phyloP scores from a whole-genome alignment of 1,284 basidiomycete genomes.

The Coniferiporia sulphurascens region DNA sequence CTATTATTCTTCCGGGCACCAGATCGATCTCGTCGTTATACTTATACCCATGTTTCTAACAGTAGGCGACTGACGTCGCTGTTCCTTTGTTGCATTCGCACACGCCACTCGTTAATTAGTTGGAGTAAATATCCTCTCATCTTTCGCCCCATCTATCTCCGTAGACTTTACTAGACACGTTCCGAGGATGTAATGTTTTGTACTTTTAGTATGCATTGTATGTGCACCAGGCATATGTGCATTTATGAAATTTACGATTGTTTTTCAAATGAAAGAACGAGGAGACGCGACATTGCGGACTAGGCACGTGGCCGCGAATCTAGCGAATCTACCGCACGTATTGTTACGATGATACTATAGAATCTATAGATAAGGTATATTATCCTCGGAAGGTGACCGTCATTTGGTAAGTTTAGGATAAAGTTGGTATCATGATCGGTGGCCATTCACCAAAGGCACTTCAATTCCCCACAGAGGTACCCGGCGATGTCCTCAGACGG shows the following conservation, averaged over 20 bases:
- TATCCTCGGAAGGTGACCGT: no score
- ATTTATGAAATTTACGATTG: background rate
- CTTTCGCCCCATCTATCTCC: background rate
- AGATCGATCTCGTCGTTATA: background rate
- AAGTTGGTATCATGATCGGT: no score
- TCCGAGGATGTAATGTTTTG: slow-evolving; percentile 2
- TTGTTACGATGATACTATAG: background rate
- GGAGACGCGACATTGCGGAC: background rate
- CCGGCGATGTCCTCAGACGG: slow-evolving; percentile 5
- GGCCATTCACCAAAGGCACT: background rate
- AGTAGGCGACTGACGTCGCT: background rate
- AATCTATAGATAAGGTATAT: no score
- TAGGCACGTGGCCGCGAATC: background rate
- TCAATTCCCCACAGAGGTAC: background rate
- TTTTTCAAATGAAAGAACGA: background rate
- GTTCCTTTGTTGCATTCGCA: background rate
- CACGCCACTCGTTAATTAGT: background rate
- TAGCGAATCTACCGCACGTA: background rate
- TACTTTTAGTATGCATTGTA: background rate
- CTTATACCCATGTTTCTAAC: background rate
- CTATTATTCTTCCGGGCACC: background rate
- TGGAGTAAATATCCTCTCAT: background rate
- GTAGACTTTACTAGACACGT: slow-evolving; percentile 4
- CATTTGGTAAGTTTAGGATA: no score
- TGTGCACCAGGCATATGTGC: slow-evolving; percentile 4